These are phyloP conservation scores for Lachnellula subtilissima DNA, from an alignment of 2,329 filamentous ascomycete species.

Conservation along the genomic window DNA sequence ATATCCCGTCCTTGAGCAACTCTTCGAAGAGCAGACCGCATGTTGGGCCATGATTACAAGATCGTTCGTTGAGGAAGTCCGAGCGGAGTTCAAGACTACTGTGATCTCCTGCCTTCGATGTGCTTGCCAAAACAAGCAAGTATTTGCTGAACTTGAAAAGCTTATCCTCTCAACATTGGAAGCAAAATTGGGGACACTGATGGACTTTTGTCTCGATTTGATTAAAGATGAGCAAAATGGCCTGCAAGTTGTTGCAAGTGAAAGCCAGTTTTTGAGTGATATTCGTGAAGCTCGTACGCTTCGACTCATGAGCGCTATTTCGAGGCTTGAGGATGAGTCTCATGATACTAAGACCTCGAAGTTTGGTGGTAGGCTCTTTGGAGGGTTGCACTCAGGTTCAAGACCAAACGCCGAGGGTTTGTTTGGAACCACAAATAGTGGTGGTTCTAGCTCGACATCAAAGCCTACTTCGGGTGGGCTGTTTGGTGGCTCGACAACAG, in stretches of 20 bases:
- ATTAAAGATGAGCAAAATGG: background rate
- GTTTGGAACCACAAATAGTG: too few relatives aligned
- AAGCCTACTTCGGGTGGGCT: too few relatives aligned
- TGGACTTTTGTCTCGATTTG: background rate
- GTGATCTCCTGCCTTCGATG: background rate
- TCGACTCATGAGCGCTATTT: background rate
- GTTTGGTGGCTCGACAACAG: too few relatives aligned
- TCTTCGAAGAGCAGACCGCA: constrained; percentile 2
- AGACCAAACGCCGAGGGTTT: too few relatives aligned
- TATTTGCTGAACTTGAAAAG: background rate
- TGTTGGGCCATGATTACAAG: background rate
- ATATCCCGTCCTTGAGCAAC: background rate
- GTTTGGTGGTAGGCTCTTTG: background rate
- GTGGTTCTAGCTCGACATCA: too few relatives aligned
- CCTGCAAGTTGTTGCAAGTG: background rate
- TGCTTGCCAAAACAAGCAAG: background rate
- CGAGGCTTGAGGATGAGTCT: background rate
- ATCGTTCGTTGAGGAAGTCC: background rate
- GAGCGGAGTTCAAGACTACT: background rate
- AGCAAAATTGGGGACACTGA: background rate
- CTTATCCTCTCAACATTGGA: background rate
- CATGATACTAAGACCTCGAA: background rate
- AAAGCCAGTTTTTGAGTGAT: background rate
- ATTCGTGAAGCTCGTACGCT: background rate
- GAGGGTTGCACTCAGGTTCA: background rate